These are phyloP conservation scores for Breynia disticha DNA, from an alignment of 441 rosid species.

Conservation along the genomic window DNA sequence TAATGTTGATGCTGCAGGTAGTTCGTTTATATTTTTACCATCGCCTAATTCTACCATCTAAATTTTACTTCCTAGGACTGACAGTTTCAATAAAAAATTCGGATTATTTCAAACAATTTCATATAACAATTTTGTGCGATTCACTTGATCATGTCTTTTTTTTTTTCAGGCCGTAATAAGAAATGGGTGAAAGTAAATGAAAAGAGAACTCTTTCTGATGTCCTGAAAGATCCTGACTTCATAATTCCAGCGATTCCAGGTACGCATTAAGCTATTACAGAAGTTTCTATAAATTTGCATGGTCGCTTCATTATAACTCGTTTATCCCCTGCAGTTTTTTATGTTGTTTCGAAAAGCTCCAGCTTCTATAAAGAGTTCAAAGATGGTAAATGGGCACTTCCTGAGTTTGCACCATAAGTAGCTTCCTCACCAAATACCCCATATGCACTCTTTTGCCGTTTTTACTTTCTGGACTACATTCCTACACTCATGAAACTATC, in stretches of 20 bases:
- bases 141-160: background rate
- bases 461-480: no score
- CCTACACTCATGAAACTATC: no score
- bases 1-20: constrained; percentile 18
- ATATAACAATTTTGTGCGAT: background rate
- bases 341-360: constrained; percentile 56
- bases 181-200: constrained; percentile 76
- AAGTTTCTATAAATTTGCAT: background rate
- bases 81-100: no score
- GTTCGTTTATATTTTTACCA: constrained; percentile 1
- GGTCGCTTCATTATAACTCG: background rate
- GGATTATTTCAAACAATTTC: background rate
- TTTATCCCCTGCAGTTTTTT: constrained; percentile 42
- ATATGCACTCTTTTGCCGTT: no score
- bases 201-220: constrained; percentile 48
- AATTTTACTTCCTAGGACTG: no score
- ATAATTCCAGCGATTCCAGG: constrained; percentile 77
- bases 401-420: constrained; percentile 14
- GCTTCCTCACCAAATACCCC: no score
- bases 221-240: constrained; percentile 52
- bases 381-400: constrained; percentile 60
- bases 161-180: constrained; percentile 29
- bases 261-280: constrained; percentile 10
- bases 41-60: no score
- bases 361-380: constrained; percentile 52